phyloP scores from a whole-genome alignment of 2,329 filamentous ascomycete species.

The Neurospora sp. region DNA sequence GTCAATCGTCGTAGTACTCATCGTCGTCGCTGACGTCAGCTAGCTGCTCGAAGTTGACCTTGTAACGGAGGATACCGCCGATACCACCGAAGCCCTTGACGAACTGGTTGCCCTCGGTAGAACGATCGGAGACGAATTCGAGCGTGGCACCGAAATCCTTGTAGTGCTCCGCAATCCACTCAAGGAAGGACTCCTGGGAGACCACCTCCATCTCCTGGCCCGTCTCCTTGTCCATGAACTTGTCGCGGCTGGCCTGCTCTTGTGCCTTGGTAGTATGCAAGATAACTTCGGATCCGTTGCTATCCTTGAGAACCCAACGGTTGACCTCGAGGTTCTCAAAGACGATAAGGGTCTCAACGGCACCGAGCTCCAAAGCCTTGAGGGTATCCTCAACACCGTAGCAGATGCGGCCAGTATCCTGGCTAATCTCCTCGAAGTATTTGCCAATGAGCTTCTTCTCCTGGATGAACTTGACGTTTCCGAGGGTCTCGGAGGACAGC shows the following conservation, averaged over 20 bases:
- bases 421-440: constrained; percentile 98
- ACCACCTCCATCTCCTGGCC: constrained; percentile 96
- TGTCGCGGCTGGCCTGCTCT: constrained; percentile 63
- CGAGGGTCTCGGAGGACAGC: constrained; percentile 84
- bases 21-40: constrained; percentile 83
- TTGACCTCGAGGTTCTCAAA: constrained; percentile 96
- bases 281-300: constrained; percentile 60
- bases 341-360: constrained; percentile 87
- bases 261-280: constrained; percentile 84
- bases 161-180: constrained; percentile 98
- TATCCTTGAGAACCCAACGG: constrained; percentile 80
- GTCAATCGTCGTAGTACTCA: constrained; percentile 92
- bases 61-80: constrained; percentile 94
- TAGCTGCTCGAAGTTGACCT: constrained; percentile 99
- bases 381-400: constrained; percentile 97
- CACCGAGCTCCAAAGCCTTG: constrained; percentile 92
- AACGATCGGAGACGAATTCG: constrained; percentile 96
- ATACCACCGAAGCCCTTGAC: constrained; percentile 99
- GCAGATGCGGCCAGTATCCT: constrained; percentile 93
- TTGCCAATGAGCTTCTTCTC: constrained; percentile 99
- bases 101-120: constrained; percentile 98
- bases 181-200: constrained; percentile 85
- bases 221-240: constrained; percentile 92
- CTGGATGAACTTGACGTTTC: constrained; percentile 99
- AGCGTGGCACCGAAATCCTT: constrained; percentile 93